Evolutionary conservation across 1,284 basidiomycete genomes (phyloP).

Genomic region (Ustilago hordei): DNA sequence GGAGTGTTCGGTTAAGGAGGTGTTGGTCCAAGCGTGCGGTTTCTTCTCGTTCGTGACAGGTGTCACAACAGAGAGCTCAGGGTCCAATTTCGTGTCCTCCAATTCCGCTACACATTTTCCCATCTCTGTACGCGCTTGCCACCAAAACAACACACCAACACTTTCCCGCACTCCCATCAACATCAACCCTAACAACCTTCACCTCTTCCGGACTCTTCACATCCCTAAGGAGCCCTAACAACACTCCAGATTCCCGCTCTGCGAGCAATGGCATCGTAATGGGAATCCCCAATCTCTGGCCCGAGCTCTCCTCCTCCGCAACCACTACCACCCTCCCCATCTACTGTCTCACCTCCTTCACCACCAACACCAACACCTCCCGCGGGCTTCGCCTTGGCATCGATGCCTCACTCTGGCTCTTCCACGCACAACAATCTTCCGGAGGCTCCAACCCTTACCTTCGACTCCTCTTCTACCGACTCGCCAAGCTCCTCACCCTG

Average conservation of each 20-base stretch:
- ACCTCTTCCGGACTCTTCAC: neutral
- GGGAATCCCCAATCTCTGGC: slow-evolving; percentile 64
- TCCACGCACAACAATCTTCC: slow-evolving; percentile 70
- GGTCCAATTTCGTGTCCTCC: neutral
- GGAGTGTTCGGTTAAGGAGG: neutral
- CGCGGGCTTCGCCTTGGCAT: slow-evolving; percentile 56
- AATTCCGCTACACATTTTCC: slow-evolving; percentile 3
- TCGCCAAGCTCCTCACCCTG: slow-evolving; percentile 78
- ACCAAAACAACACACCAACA: neutral
- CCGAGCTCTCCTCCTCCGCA: slow-evolving; percentile 49
- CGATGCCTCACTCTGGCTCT: slow-evolving; percentile 71
- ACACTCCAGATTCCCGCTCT: no score
- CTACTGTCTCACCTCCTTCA: slow-evolving; percentile 39
- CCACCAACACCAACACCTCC: slow-evolving; percentile 22
- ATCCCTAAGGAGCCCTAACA: neutral
- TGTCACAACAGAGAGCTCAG: neutral
- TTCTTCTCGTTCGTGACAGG: neutral
- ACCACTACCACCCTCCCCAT: slow-evolving; percentile 46
- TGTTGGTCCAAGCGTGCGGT: neutral
- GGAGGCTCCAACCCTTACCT: slow-evolving; percentile 72
- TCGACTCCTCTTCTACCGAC: slow-evolving; percentile 72
- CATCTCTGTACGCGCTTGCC: neutral
- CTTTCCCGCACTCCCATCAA: slow-evolving; percentile 1
- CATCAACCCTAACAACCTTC: neutral
- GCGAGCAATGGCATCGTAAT: slow-evolving; percentile 33